phyloP scores from a whole-genome alignment of 1,284 basidiomycete species.

The Rhodotorula sp. region DNA sequence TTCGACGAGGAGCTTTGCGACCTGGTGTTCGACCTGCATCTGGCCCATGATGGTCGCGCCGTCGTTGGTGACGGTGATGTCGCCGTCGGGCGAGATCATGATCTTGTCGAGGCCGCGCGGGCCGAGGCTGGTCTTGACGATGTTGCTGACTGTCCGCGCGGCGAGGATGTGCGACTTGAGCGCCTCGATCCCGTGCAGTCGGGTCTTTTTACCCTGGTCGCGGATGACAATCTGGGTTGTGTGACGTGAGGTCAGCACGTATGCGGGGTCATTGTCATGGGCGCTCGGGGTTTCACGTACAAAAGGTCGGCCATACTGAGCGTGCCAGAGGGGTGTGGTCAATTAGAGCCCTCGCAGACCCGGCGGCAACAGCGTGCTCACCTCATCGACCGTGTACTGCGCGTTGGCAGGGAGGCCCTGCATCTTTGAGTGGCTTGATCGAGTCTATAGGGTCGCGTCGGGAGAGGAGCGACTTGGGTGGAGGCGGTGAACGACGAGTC shows the following conservation, averaged over 20 bases:
- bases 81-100: conserved; percentile 81
- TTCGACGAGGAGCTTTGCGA: conserved; percentile 95
- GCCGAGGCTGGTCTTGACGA: conserved; percentile 90
- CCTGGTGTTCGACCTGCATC: conserved; percentile 96
- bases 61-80: conserved; percentile 98
- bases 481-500: neutral
- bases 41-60: conserved; percentile 92
- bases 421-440: conserved; percentile 6
- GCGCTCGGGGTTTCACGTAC: neutral
- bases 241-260: too few species aligned
- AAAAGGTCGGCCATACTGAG: conserved; percentile 89
- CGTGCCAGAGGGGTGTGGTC: neutral
- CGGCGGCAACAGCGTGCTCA: neutral
- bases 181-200: conserved; percentile 89
- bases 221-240: conserved; percentile 64
- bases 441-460: neutral
- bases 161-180: conserved; percentile 98
- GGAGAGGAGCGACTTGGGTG: neutral
- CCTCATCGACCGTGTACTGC: conserved; percentile 32
- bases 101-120: conserved; percentile 97
- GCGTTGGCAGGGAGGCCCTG: conserved; percentile 31
- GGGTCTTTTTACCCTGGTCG: conserved; percentile 92
- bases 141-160: conserved; percentile 87
- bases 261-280: neutral
- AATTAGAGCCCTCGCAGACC: too few species aligned